Evolutionary conservation across 352 stramenopile genomes (phyloP).

Genomic region (Globisporangium emineosum): DNA sequence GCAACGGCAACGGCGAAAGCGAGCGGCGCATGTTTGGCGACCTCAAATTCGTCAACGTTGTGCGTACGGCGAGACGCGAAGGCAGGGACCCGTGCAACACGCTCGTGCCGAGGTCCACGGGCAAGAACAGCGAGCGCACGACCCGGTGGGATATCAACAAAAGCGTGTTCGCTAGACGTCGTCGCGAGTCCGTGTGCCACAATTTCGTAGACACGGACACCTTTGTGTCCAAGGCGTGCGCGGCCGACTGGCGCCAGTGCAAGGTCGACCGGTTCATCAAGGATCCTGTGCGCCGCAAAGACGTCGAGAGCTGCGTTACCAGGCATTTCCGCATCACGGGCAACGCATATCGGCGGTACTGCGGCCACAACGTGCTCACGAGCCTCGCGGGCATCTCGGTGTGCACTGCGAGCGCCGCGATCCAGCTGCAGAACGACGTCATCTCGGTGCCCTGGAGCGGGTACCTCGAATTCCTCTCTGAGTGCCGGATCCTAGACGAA

Average conservation of each 20-base stretch:
- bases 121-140: constrained; percentile 32
- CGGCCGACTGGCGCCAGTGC: constrained; percentile 68
- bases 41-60: constrained; percentile 48
- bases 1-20: background rate
- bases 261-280: constrained; percentile 79
- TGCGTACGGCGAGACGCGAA: constrained; percentile 49
- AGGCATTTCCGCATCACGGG: constrained; percentile 53
- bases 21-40: constrained; percentile 21
- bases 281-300: constrained; percentile 44
- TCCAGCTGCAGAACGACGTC: constrained; percentile 66
- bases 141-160: constrained; percentile 78
- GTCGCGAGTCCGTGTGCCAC: constrained; percentile 52
- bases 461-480: constrained; percentile 66
- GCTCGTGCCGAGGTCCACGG: constrained; percentile 51
- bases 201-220: constrained; percentile 68
- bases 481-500: constrained; percentile 65
- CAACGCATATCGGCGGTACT: constrained; percentile 66
- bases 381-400: constrained; percentile 40
- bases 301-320: constrained; percentile 54
- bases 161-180: constrained; percentile 62
- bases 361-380: constrained; percentile 55
- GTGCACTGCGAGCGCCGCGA: constrained; percentile 33
- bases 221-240: constrained; percentile 62
- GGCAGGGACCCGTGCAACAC: constrained; percentile 71
- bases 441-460: constrained; percentile 68